Base-by-base conservation (phyloP, 2,329 filamentous ascomycete genomes). In the Ascochyta rabiei region DNA sequence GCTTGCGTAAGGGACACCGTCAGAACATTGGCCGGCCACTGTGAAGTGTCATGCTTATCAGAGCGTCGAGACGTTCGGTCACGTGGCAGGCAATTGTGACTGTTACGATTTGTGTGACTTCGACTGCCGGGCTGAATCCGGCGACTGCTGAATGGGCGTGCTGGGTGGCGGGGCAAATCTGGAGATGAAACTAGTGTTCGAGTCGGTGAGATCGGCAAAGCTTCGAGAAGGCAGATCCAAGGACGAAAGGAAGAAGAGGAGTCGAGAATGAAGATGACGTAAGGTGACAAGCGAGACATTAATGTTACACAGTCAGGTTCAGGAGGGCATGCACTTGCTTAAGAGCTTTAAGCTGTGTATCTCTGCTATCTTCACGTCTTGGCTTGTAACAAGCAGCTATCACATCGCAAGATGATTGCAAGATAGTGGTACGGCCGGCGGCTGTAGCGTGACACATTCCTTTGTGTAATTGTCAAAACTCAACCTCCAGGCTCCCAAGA, bases 131-230 rank as follows among this genome's bases (percentile, higher is more conserved):
- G 26, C 24, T 35, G 30, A 8, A 18, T 37, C 47, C 41, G 47
- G 52, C 52, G 52, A 55, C 31, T 23, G 19, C 15, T 50, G 42
- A 55, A 38, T 50, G 52, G 52, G 19, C 18, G n/a, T 31, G n/a
- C 1, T 18, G 21, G 35, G 40, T 42, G 24, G 47, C 42, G 52
- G 46, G 46, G 42, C 52, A 10, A 40, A 15, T 50, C 46, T 55
- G 46, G 52, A 41, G 52, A 28, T 46, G 42, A 7, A 13, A 16
- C 38, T 53, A 47, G 50, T 37, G 31, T 18, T 43, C 19, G 26
- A 41, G 24, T 47, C 52, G 46, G 52, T 35, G 41, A 48, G 52
- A 55, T 55, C 52, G 52, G 52, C 52, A 45, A 55, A 48, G 41
- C 46, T 49, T 55, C 52, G 45, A 55, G 52, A 55, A 55, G 40